Conservation (phyloP, 2,329 filamentous ascomycete species). For the Purpureocillium takamizusanense region DNA sequence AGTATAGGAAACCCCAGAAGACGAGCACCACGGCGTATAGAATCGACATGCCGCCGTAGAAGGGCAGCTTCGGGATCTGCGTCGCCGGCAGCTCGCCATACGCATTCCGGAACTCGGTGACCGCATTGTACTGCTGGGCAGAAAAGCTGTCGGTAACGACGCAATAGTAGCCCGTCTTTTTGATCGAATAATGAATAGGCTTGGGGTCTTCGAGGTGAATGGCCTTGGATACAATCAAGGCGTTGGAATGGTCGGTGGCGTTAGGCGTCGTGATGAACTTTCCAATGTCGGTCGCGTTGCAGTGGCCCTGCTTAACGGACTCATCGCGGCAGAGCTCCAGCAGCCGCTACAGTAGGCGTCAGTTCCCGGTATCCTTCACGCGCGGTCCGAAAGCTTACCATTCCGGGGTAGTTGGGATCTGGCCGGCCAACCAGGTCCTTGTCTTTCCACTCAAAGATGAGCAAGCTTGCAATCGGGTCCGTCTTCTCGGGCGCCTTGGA, state of each 20-base stretch:
- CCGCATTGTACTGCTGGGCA: constrained; percentile 61
- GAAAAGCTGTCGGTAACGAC: constrained; percentile 69
- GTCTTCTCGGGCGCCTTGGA: constrained; percentile 44
- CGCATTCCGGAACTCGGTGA: constrained; percentile 89
- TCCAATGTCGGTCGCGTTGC: constrained; percentile 69
- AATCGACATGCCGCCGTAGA: constrained; percentile 91
- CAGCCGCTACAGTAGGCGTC: constrained; percentile 16
- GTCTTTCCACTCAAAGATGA: constrained; percentile 94
- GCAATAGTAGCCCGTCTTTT: constrained; percentile 93
- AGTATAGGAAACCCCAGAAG: constrained; percentile 90
- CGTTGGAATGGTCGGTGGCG: constrained; percentile 61
- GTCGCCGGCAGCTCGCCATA: constrained; percentile 93
- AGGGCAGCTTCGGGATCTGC: constrained; percentile 93
- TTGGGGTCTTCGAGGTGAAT: constrained; percentile 70
- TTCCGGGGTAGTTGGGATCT: constrained; percentile 34
- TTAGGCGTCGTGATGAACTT: constrained; percentile 76
- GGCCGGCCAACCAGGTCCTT: constrained; percentile 66
- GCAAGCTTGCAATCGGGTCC: constrained; percentile 71
- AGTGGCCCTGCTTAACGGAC: constrained; percentile 59
- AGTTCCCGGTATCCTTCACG: background rate
- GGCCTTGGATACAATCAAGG: constrained; percentile 68
- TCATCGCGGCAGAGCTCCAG: constrained; percentile 64
- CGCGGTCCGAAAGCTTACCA: background rate
- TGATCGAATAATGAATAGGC: constrained; percentile 72
- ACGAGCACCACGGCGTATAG: constrained; percentile 80